These are phyloP conservation scores for Nemania sp. DNA, from an alignment of 2,329 filamentous ascomycete genomes.

Conservation along the genomic window DNA sequence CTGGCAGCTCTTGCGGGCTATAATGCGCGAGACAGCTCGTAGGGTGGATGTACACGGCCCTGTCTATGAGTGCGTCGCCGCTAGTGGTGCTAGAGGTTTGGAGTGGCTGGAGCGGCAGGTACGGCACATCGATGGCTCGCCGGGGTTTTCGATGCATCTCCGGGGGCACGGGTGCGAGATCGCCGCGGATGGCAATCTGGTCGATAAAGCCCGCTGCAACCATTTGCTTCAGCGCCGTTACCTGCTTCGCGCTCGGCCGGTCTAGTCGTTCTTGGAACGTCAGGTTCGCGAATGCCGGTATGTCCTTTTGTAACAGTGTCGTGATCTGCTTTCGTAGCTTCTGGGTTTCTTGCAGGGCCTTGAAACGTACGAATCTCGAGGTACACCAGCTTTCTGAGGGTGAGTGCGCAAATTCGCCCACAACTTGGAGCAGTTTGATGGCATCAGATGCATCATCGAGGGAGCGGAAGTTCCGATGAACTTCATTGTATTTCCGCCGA, in stretches of 20 bases:
- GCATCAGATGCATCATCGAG: conserved; percentile 88
- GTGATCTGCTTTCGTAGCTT: conserved; percentile 87
- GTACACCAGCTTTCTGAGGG: conserved; percentile 78
- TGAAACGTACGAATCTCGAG: conserved; percentile 85
- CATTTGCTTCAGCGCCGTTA: conserved; percentile 89
- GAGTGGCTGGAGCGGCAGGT: conserved; percentile 84
- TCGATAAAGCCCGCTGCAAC: conserved; percentile 93
- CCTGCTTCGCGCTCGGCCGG: conserved; percentile 73
- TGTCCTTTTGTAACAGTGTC: conserved; percentile 80
- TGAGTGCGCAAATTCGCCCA: conserved; percentile 85
- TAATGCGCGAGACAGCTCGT: conserved; percentile 81
- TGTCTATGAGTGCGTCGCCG: conserved; percentile 58
- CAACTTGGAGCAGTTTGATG: conserved; percentile 88
- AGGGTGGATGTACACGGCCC: conserved; percentile 88
- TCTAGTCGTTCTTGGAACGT: conserved; percentile 68
- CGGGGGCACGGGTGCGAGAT: conserved; percentile 80
- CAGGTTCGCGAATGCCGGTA: conserved; percentile 72
- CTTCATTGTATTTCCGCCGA: conserved; percentile 72
- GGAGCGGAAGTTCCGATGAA: conserved; percentile 81
- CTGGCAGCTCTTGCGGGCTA: conserved; percentile 78
- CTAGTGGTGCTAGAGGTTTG: conserved; percentile 54
- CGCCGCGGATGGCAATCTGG: conserved; percentile 90
- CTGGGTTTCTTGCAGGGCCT: conserved; percentile 86
- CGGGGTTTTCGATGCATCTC: conserved; percentile 76
- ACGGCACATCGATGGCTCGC: conserved; percentile 92